Evolutionary conservation across 2,329 filamentous ascomycete species (phyloP), one percentile per base, ranked within the genome.

Genomic region (Penicillium sp.): DNA sequence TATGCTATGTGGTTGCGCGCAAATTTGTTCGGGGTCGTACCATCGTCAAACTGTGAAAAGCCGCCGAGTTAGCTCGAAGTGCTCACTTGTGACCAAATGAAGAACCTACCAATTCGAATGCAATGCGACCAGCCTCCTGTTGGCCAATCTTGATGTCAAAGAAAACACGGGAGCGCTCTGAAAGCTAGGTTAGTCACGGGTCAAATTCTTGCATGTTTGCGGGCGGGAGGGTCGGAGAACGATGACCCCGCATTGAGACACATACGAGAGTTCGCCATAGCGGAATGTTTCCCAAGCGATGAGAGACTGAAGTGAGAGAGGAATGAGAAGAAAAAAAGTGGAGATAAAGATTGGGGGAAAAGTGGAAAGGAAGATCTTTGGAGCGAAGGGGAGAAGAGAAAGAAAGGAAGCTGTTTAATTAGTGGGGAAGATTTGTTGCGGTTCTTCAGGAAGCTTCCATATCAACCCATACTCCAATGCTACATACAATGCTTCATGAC

Each of bases 81-180:
- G 52, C 58, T 52, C 43, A 56, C 41, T 22, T 39, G 31, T 16
- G 2, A 6, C 31, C n/a, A 41, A 22, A 43, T 43, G 37, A n/a
- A 48, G 24, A 49, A 77, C 84, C 72, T 76, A 87, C 84, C 64
- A 99, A 86, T 80, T 96, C 91, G 77, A 99, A 93, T 61, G 84
- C 86, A 73, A 99, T 82, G 63, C 93, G 89, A 59, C 92, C 93
- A 59, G 86, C 84, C 44, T 85, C 79, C 68, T 86, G 84, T 57
- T 85, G 84, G 71, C 90, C 92, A 71, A 98, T 89, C 60, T 87
- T 82, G 73, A 99, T 88, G 80, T 98, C 93, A 76, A 99, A 97
- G 82, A 89, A 99, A 79, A 96, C 93, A 68, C 90, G 88, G 73
- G 86, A 86, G 70, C 90, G 89, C 74, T 82, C 81, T 81, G 50